Percentiles rank a stretch among this genome's conserved stretches.
phyloP scores from a whole-genome alignment of 805 yeast species.

The Debaryomyces hansenii region DNA sequence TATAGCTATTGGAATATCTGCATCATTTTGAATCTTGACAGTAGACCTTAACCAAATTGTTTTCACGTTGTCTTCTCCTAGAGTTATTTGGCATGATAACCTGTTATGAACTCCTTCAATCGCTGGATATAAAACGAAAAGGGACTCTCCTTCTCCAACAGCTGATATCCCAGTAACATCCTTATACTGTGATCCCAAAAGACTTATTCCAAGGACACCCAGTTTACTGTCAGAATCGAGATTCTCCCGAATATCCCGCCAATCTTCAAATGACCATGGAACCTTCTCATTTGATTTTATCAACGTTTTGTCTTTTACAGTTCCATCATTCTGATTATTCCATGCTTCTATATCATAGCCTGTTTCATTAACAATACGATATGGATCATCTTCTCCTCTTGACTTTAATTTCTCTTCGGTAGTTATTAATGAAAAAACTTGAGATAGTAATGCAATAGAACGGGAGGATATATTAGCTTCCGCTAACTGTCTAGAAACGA shows the following conservation, averaged over 20 bases:
- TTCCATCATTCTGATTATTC: slow-evolving; percentile 50
- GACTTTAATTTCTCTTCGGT: slow-evolving; percentile 56
- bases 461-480: slow-evolving; percentile 82
- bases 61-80: slow-evolving; percentile 79
- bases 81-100: slow-evolving; percentile 64
- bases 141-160: slow-evolving; percentile 79
- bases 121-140: slow-evolving; percentile 67
- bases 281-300: slow-evolving; percentile 50
- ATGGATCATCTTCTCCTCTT: slow-evolving; percentile 82
- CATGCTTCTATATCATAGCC: slow-evolving; percentile 81
- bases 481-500: slow-evolving; percentile 73
- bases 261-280: slow-evolving; percentile 94
- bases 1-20: slow-evolving; percentile 59
- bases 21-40: slow-evolving; percentile 60
- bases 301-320: slow-evolving; percentile 21
- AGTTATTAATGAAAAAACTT: slow-evolving; percentile 59
- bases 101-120: slow-evolving; percentile 66
- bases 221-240: slow-evolving; percentile 62
- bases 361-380: slow-evolving; percentile 76
- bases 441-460: slow-evolving; percentile 73
- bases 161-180: slow-evolving; percentile 60
- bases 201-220: slow-evolving; percentile 62
- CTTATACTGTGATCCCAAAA: slow-evolving; percentile 57
- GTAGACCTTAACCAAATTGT: slow-evolving; percentile 78
- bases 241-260: slow-evolving; percentile 83